phyloP scores from a whole-genome alignment of 441 rosid species.

The Erysimum cheiri region DNA sequence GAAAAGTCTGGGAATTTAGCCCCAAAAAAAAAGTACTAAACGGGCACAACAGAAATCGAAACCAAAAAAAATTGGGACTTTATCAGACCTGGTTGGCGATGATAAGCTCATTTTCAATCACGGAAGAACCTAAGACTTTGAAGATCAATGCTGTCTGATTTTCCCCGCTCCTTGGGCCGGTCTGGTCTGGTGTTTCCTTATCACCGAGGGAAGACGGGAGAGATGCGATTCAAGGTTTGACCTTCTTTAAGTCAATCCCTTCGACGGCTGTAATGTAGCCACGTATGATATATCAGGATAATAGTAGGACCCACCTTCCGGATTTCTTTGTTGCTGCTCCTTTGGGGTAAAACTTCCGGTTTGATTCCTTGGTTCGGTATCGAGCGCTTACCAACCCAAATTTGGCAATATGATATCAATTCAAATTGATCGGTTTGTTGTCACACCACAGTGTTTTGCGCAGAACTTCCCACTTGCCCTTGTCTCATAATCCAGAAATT shows the following conservation, averaged over 20 bases:
- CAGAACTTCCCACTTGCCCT: not conserved
- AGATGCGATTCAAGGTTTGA: constrained; percentile 36
- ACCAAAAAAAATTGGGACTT: not conserved
- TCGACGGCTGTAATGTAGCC: constrained; percentile 35
- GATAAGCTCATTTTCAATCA: constrained; percentile 40
- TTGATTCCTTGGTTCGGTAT: not conserved
- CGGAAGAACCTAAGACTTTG: constrained; percentile 1
- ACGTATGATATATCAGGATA: constrained; percentile 40
- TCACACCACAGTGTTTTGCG: not conserved
- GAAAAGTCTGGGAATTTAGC: too few species aligned
- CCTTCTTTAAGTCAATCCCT: constrained; percentile 29
- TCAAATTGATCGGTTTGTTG: not conserved
- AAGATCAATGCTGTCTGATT: constrained; percentile 28
- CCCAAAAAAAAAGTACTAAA: not conserved
- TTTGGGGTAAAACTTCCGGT: constrained; percentile 14
- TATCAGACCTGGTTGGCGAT: constrained; percentile 41
- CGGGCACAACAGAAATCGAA: not conserved
- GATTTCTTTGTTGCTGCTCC: constrained; percentile 32
- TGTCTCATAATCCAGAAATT: not conserved
- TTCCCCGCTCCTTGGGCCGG: constrained; percentile 31
- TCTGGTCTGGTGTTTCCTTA: constrained; percentile 38
- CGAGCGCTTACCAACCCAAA: not conserved
- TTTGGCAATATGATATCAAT: not conserved
- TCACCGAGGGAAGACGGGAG: constrained; percentile 38
- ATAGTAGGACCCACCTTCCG: constrained; percentile 35